A percentile compares a stretch with the other conserved stretches of the same genome.
Conservation (phyloP, 108 stramenopile genomes). For the Nannochloropsis salina region DNA sequence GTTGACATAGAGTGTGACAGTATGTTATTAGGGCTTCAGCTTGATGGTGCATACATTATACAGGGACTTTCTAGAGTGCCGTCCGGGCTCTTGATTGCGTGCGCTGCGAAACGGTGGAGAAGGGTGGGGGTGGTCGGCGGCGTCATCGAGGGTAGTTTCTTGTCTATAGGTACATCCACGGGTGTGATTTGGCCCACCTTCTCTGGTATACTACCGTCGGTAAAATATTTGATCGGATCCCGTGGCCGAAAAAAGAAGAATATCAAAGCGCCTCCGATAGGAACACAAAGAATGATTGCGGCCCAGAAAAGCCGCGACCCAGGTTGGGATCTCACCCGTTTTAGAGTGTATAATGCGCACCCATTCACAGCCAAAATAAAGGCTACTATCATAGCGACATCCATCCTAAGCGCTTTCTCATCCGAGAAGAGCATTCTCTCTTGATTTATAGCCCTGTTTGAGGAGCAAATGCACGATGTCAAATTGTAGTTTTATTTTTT, state of each 20-base stretch:
- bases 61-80: neutral
- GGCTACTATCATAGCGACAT: neutral
- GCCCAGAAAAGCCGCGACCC: neutral
- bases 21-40: neutral
- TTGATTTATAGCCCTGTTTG: too few relatives aligned
- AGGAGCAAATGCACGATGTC: too few relatives aligned
- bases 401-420: neutral
- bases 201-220: neutral
- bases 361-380: conserved; percentile 6
- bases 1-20: too few relatives aligned
- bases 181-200: too few relatives aligned
- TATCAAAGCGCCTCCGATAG: neutral
- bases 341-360: conserved; percentile 9
- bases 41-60: conserved; percentile 9
- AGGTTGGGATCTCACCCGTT: neutral
- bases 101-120: neutral
- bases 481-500: too few relatives aligned
- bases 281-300: neutral
- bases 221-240: neutral
- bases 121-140: neutral
- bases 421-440: neutral
- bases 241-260: neutral
- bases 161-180: too few relatives aligned
- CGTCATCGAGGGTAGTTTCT: too few relatives aligned
- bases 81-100: neutral